phyloP scores from a whole-genome alignment of 352 stramenopile genomes.

The Pythium guiyangense region DNA sequence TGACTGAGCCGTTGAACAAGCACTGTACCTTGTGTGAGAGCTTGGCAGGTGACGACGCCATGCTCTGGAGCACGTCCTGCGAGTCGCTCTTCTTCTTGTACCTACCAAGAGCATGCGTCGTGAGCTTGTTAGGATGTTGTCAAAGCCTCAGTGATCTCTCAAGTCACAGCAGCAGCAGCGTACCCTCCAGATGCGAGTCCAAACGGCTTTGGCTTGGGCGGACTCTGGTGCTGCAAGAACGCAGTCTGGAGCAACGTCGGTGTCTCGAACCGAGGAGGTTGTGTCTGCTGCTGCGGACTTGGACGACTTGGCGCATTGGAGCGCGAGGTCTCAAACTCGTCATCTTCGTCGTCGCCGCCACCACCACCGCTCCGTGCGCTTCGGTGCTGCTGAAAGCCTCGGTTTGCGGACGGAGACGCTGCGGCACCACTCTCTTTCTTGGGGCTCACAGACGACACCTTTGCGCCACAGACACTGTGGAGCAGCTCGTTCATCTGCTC shows the following conservation, averaged over 20 bases:
- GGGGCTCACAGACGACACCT: conserved; percentile 13
- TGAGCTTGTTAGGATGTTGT: background rate
- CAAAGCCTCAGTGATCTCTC: background rate
- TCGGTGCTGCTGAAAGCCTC: conserved; percentile 2
- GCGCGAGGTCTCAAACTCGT: conserved; percentile 3
- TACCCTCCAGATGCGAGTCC: conserved; percentile 46
- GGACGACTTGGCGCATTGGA: conserved; percentile 13
- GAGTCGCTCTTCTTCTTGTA: conserved; percentile 47
- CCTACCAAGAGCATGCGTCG: conserved; percentile 11
- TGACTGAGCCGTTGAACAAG: too few species aligned
- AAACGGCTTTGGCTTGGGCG: conserved; percentile 48
- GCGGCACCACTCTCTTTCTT: conserved; percentile 15
- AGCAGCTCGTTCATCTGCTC: conserved; percentile 64
- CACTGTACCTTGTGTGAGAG: conserved; percentile 50
- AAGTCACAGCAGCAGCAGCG: background rate
- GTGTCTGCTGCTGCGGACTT: background rate
- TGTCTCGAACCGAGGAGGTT: conserved; percentile 22
- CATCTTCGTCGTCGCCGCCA: conserved; percentile 1
- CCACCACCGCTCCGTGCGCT: conserved; percentile 14
- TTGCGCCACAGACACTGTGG: conserved; percentile 30
- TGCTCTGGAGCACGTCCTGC: conserved; percentile 54
- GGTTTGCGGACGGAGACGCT: conserved; percentile 10
- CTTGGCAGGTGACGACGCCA: conserved; percentile 48
- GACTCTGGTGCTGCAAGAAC: conserved; percentile 51
- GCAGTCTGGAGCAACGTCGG: conserved; percentile 55